A percentile compares a stretch with the other conserved stretches of the same genome.
Conservation (phyloP, 179 eudicot species). For the Drosera spatulata region DNA sequence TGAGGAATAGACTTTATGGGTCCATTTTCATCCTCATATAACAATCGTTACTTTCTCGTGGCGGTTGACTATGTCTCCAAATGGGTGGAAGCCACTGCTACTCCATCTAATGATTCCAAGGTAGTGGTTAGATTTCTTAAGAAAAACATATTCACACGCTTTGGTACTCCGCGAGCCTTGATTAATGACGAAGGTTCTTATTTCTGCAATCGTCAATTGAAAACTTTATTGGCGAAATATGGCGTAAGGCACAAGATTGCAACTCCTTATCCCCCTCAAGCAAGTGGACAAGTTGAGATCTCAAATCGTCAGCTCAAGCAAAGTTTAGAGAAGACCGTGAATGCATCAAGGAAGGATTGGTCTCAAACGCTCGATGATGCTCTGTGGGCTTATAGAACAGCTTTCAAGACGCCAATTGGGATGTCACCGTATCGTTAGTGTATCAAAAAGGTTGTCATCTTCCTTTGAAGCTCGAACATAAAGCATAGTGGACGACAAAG, state of each 20-base stretch:
- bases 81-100: background rate
- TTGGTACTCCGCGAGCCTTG: background rate
- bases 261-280: background rate
- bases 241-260: background rate
- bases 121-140: background rate
- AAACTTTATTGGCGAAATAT: background rate
- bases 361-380: background rate
- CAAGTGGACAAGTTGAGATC: background rate
- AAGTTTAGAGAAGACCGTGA: background rate
- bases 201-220: background rate
- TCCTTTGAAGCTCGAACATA: background rate
- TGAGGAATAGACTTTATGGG: background rate
- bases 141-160: background rate
- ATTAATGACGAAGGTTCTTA: background rate
- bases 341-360: background rate
- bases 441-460: background rate
- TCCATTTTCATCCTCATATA: background rate
- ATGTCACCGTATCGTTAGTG: background rate
- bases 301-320: background rate
- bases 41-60: background rate
- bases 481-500: background rate
- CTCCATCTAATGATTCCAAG: background rate
- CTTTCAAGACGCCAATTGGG: background rate
- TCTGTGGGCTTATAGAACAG: background rate
- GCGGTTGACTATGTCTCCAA: background rate